A percentile compares a stretch with the other conserved stretches of the same genome.
Evolutionary conservation across 306 rosid genomes (phyloP).

Genomic region (Herpetospermum pedunculosum): DNA sequence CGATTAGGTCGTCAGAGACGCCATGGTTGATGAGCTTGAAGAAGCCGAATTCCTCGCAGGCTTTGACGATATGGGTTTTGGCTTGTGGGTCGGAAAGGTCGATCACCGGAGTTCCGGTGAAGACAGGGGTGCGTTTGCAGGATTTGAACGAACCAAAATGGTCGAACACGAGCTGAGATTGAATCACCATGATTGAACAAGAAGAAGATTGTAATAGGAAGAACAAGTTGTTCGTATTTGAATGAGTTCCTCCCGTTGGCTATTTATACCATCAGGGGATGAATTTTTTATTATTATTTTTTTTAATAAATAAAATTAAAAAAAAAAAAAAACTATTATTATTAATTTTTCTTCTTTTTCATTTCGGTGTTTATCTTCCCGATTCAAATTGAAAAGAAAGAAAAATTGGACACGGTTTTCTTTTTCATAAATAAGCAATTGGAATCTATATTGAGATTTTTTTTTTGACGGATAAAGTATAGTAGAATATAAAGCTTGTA

Average conservation of each 20-base stretch:
- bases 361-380: background rate
- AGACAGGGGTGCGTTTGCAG: slow-evolving; percentile 24
- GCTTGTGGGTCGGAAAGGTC: slow-evolving; percentile 51
- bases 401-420: background rate
- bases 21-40: slow-evolving; percentile 71
- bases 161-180: slow-evolving; percentile 44
- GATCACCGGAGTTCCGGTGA: slow-evolving; percentile 40
- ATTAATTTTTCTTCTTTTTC: background rate
- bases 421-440: background rate
- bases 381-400: background rate
- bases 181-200: slow-evolving; percentile 45
- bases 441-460: no score
- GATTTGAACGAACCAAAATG: slow-evolving; percentile 27
- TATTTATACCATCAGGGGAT: slow-evolving; percentile 1
- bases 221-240: background rate
- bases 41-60: slow-evolving; percentile 50
- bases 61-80: slow-evolving; percentile 37
- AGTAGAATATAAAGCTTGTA: background rate
- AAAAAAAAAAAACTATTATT: background rate
- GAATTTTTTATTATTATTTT: background rate
- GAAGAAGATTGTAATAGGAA: background rate
- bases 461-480: no score
- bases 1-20: slow-evolving; percentile 44
- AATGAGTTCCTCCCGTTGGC: background rate
- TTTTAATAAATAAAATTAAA: background rate